phyloP scores from a whole-genome alignment of 345 rosid species.

The Populus alba region DNA sequence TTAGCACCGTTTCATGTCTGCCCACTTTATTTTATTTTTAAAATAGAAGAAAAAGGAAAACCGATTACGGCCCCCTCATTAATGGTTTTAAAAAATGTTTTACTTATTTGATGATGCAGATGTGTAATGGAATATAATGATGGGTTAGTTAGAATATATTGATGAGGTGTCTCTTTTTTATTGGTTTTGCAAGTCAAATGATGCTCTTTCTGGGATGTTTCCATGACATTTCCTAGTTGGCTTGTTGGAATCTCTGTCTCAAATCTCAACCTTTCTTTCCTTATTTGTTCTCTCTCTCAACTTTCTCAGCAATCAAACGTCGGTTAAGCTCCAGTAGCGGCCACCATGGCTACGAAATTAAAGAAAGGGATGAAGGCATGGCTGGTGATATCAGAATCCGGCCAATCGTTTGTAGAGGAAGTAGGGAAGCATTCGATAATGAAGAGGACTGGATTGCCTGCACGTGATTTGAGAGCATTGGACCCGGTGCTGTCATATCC shows the following conservation, averaged over 20 bases:
- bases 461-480: constrained; percentile 48
- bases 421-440: constrained; percentile 47
- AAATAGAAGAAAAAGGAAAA: too few species aligned
- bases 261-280: neutral
- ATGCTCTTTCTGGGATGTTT: neutral
- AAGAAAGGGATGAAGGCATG: constrained; percentile 34
- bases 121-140: too few species aligned
- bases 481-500: constrained; percentile 56
- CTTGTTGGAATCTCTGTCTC: neutral
- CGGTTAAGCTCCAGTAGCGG: neutral
- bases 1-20: too few species aligned
- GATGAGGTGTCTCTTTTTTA: neutral
- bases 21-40: too few species aligned
- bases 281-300: neutral
- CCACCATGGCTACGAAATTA: neutral
- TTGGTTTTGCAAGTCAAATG: neutral
- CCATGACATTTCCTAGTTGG: neutral
- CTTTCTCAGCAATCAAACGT: neutral
- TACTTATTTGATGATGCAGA: neutral
- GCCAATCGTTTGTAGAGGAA: constrained; percentile 33
- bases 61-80: too few species aligned
- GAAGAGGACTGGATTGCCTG: constrained; percentile 51
- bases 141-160: too few species aligned
- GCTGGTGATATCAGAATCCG: constrained; percentile 41
- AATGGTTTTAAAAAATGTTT: neutral